phyloP scores from a whole-genome alignment of 1,284 basidiomycete species.

The Pholiota adiposa region DNA sequence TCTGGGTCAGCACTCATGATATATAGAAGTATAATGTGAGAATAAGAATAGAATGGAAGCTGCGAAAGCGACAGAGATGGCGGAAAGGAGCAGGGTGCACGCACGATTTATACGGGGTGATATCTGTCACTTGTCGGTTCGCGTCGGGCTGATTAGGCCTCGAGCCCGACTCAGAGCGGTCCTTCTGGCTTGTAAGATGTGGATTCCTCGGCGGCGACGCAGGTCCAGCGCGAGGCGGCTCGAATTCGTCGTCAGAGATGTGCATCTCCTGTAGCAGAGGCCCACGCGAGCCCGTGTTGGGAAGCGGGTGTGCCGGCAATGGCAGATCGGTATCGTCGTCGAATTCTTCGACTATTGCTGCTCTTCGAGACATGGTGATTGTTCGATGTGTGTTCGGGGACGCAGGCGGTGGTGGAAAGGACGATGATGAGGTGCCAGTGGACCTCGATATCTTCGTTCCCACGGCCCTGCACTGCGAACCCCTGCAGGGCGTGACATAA shows the following conservation, averaged over 20 bases:
- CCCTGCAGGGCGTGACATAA: neutral
- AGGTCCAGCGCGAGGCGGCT: slow-evolving; percentile 48
- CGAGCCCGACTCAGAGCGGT: slow-evolving; percentile 28
- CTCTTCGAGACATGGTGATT: slow-evolving; percentile 61
- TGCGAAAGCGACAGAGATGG: slow-evolving; percentile 9
- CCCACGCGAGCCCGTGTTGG: slow-evolving; percentile 68
- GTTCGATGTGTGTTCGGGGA: neutral
- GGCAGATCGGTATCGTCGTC: slow-evolving; percentile 91
- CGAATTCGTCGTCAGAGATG: slow-evolving; percentile 49
- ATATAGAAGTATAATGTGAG: neutral
- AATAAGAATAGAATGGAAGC: neutral
- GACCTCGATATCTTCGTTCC: slow-evolving; percentile 12
- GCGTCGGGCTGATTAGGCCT: slow-evolving; percentile 21
- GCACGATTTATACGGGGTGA: slow-evolving; percentile 80
- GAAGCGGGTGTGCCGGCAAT: slow-evolving; percentile 65
- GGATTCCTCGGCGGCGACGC: slow-evolving; percentile 51
- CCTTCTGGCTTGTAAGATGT: slow-evolving; percentile 11
- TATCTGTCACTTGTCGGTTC: slow-evolving; percentile 54
- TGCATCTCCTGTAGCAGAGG: slow-evolving; percentile 80
- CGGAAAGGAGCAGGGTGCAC: slow-evolving; percentile 25
- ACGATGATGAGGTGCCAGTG: neutral
- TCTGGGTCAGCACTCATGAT: slow-evolving; percentile 1
- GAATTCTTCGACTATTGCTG: slow-evolving; percentile 71
- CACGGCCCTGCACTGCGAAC: slow-evolving; percentile 14
- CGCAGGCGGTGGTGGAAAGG: neutral